Conservation (phyloP, 2,329 filamentous ascomycete species). For the Beauveria sp. region DNA sequence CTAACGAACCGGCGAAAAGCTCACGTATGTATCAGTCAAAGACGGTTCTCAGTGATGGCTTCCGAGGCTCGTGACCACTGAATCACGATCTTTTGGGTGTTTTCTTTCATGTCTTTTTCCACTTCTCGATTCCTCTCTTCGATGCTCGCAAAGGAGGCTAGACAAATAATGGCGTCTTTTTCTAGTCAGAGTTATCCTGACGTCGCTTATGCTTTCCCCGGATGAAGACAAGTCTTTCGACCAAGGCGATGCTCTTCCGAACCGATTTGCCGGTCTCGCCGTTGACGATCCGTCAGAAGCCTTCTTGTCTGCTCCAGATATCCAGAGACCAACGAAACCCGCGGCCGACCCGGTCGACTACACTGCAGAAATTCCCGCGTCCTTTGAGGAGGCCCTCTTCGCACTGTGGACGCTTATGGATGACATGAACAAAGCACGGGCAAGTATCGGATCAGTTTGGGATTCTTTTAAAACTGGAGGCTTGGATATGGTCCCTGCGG, state of each 20-base stretch:
- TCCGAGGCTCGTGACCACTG: no score
- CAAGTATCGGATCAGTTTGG: constrained; percentile 14
- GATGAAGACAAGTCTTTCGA: not conserved
- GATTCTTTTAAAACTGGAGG: constrained; percentile 21
- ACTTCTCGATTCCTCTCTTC: no score
- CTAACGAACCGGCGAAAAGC: no score
- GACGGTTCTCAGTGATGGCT: no score
- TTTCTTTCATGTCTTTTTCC: no score
- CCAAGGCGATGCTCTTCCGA: not conserved
- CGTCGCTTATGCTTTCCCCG: constrained; percentile 2
- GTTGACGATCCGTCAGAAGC: constrained; percentile 7
- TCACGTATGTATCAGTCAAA: no score
- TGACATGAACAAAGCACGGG: not conserved
- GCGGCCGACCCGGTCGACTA: constrained; percentile 21
- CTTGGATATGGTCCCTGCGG: constrained; percentile 24
- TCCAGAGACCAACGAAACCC: constrained; percentile 23
- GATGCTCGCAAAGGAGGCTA: no score
- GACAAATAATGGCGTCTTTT: no score
- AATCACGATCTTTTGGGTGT: no score
- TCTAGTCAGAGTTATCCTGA: constrained; percentile 15
- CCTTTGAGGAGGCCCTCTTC: not conserved
- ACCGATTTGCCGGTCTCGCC: not conserved
- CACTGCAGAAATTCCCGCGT: not conserved
- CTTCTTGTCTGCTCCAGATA: constrained; percentile 22
- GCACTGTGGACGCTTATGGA: not conserved